Base-by-base conservation (phyloP, 2,329 filamentous ascomycete species). In the Pyrenochaeta sp. region DNA sequence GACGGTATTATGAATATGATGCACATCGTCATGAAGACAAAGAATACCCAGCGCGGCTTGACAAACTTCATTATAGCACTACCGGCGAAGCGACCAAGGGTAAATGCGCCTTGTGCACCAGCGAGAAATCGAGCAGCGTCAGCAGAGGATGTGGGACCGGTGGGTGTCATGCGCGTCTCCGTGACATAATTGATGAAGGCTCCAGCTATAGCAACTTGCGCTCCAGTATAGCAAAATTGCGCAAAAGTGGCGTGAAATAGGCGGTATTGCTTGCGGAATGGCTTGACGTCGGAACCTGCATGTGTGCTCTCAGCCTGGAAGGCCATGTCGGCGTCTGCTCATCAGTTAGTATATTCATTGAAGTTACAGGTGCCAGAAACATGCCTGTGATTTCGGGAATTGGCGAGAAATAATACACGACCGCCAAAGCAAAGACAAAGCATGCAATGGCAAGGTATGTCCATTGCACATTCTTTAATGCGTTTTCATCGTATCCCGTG, bases 171-270 rank as follows among this genome's bases (percentile, higher is more conserved):
- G 4, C 73, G 57, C 1, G 69, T 73, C 39, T 90, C 90, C 41
- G 78, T 73, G 15, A 82, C 77, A 64, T 75, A 83, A 75, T 75
- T 75, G 57, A 75, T 77, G 61, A 76, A 76, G 43, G 76, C 72
- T 31, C 76, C 75, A 3, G 81, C 81, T 23, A 84, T 78, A 1
- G 79, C 82, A 4, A 84, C 72, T 66, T 96, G 92, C 0, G 89
- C 86, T 42, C 90, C 90, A 0, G 90, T 89, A 72, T 94, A 95
- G 71, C 87, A 90, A 75, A 93, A 93, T 62, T 94, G 90, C 0
- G 89, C 88, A 62, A 87, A 84, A 0, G 89, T 85, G 11, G 89
- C 90, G 65, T 91, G 89, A 80, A 92, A 92, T 2, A 93, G 81
- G 20, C 86, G 85, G 73, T 89, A 92, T 70, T 88, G 85, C 60